phyloP scores from a whole-genome alignment of 2,329 filamentous ascomycete species.

The Cladorrhinum sp. region DNA sequence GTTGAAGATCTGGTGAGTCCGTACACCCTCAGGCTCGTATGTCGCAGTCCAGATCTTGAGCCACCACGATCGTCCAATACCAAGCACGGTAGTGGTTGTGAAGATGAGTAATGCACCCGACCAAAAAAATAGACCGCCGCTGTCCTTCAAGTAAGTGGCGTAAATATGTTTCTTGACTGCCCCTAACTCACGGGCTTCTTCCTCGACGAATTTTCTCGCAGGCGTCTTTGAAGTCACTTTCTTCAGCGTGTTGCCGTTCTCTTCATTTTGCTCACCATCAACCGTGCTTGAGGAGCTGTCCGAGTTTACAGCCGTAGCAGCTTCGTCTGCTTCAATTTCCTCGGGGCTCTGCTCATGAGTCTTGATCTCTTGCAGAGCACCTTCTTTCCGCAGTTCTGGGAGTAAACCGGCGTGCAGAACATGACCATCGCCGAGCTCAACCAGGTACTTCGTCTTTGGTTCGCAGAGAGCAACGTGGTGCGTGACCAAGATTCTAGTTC shows the following conservation, averaged over 20 bases:
- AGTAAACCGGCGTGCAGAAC: conserved; percentile 63
- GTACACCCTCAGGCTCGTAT: conserved; percentile 35
- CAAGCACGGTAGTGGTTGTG: conserved; percentile 50
- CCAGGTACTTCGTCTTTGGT: conserved; percentile 68
- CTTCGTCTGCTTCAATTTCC: conserved; percentile 49
- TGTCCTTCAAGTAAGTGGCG: conserved; percentile 61
- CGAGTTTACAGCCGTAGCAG: conserved; percentile 53
- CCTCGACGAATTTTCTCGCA: conserved; percentile 71
- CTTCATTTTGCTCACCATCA: conserved; percentile 41
- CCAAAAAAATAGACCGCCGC: conserved; percentile 64
- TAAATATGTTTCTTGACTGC: conserved; percentile 68
- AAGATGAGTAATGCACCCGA: conserved; percentile 51
- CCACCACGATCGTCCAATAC: conserved; percentile 63
- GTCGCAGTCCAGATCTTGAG: conserved; percentile 59
- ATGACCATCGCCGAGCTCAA: conserved; percentile 68
- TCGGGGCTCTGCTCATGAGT: conserved; percentile 49
- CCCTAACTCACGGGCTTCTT: conserved; percentile 69
- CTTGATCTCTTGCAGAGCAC: conserved; percentile 55
- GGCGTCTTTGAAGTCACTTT: conserved; percentile 49
- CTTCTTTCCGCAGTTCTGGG: conserved; percentile 59
- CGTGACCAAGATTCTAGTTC: conserved; percentile 76
- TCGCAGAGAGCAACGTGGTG: conserved; percentile 74
- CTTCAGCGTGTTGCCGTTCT: conserved; percentile 41
- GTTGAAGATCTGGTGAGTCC: conserved; percentile 26
- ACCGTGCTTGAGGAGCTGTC: conserved; percentile 43